These are phyloP conservation scores for Picochlorum costavermella DNA, from an alignment of 139 green algal species.

Conservation along the genomic window DNA sequence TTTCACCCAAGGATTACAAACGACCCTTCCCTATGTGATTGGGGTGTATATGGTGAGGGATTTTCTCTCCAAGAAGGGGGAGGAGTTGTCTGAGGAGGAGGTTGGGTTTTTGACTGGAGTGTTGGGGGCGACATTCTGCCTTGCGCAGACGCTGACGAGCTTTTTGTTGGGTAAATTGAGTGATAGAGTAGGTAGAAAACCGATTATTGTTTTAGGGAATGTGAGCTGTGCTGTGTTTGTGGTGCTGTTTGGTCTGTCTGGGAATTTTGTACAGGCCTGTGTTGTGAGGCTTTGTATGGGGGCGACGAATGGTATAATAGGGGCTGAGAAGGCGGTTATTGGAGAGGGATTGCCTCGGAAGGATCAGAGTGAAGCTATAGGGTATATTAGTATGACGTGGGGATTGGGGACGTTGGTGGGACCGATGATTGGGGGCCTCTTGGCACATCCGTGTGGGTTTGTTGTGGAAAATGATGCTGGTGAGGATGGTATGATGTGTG, in stretches of 20 bases:
- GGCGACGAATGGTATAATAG: conserved; percentile 59
- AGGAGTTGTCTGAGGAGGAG: conserved; percentile 21
- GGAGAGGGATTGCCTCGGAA: conserved; percentile 13
- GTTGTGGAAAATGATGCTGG: not conserved
- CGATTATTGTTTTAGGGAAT: conserved; percentile 54
- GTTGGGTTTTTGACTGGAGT: conserved; percentile 40
- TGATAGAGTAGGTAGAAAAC: conserved; percentile 50
- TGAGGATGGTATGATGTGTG: not conserved
- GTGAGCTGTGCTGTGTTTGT: conserved; percentile 26
- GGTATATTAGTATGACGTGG: conserved; percentile 13
- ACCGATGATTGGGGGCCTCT: conserved; percentile 19
- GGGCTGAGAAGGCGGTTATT: conserved; percentile 39
- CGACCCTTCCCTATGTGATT: conserved; percentile 51
- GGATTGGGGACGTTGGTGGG: conserved; percentile 22
- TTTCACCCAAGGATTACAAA: conserved; percentile 38
- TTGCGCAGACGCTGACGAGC: conserved; percentile 39
- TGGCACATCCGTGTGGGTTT: conserved; percentile 22
- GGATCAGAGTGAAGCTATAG: conserved; percentile 18
- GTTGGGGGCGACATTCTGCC: conserved; percentile 42
- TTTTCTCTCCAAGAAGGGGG: conserved; percentile 15
- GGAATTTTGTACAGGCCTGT: conserved; percentile 32
- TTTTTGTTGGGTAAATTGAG: conserved; percentile 37
- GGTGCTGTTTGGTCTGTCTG: conserved; percentile 46
- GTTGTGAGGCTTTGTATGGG: conserved; percentile 34
- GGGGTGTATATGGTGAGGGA: conserved; percentile 58